Evolutionary conservation across 2,329 filamentous ascomycete species (phyloP), one percentile per base, ranked within the genome.

Genomic region (Lecanicillium sp.): DNA sequence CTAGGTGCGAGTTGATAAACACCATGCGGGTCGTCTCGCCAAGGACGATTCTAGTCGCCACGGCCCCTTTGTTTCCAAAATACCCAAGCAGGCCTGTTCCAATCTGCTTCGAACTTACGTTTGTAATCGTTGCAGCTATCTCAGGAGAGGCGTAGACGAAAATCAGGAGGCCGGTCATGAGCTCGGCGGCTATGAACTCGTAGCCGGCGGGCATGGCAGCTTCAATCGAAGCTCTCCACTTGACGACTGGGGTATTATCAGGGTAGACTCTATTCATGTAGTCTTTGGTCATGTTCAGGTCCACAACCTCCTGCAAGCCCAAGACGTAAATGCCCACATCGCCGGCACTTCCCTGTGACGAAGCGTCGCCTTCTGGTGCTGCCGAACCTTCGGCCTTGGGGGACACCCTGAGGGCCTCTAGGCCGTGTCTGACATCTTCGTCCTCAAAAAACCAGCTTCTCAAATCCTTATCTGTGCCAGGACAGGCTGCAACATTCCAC

Each of bases 11-110:
- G 58, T 98, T 95, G 48, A 95, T 70, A 57, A 98, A 95, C 17
- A 92, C 82, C 40, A 98, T 64, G 20, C 83, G 75, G 0, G 92
- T 95, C 0, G 88, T 88, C 57, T 95, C 92, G 2, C 90, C 92
- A 1, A 98, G 65, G 1, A 98, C 70, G 4, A 98, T 67, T 15
- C 90, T 76, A 4, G 84, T 83, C 3, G 82, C 77, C 1, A 95
- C 83, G 4, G 85, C 90, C 2, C 92, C 92, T 58, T 98, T 98
- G 59, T 98, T 98, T 9, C 92, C 92, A 67, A 95, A 82, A 54
- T 95, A 95, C 0, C 90, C 90, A 60, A 94, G 76, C 31, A 96
- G 60, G 0, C 92, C 92, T 0, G 92, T 98, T 1, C 89, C 90
- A 7, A 96, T 82, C 41, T 78, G 83, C 4, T 80, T 80, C 2